Percentiles rank a stretch among this genome's conserved stretches.
phyloP scores from a whole-genome alignment of 495 filamentous ascomycete species.

The Penicillium soppii region DNA sequence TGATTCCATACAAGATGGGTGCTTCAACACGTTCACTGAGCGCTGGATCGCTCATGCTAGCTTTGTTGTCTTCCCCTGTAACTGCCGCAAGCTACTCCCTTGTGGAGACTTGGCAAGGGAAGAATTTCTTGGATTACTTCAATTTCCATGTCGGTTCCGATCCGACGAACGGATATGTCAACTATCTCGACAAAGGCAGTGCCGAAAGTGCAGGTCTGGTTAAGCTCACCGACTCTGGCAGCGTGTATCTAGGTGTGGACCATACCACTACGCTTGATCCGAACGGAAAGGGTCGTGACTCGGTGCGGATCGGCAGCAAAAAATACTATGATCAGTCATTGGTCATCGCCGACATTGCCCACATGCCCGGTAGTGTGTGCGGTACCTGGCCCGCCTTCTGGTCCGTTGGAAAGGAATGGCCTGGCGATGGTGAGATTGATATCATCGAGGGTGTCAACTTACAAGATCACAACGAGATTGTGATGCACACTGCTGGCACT shows the following conservation, averaged over 20 bases:
- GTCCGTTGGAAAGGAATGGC: slow-evolving; percentile 77
- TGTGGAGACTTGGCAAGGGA: slow-evolving; percentile 42
- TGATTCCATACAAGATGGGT: slow-evolving; percentile 16
- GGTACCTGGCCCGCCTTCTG: slow-evolving; percentile 79
- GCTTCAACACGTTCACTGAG: slow-evolving; percentile 20
- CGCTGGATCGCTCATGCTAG: slow-evolving; percentile 30
- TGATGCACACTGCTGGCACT: slow-evolving; percentile 70
- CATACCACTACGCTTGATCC: slow-evolving; percentile 33
- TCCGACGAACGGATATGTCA: slow-evolving; percentile 69
- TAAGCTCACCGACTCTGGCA: slow-evolving; percentile 48
- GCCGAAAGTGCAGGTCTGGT: slow-evolving; percentile 59
- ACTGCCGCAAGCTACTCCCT: slow-evolving; percentile 38
- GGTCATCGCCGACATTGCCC: slow-evolving; percentile 70
- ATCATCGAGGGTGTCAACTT: slow-evolving; percentile 86
- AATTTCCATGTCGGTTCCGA: slow-evolving; percentile 52
- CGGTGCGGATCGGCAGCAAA: slow-evolving; percentile 68
- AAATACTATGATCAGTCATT: slow-evolving; percentile 67
- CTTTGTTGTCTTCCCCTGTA: slow-evolving; percentile 16
- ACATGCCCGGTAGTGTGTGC: slow-evolving; percentile 71
- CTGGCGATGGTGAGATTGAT: slow-evolving; percentile 80
- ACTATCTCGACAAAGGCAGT: slow-evolving; percentile 56
- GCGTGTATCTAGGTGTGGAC: slow-evolving; percentile 54
- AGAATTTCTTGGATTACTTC: slow-evolving; percentile 54
- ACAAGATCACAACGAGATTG: slow-evolving; percentile 62
- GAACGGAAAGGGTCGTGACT: slow-evolving; percentile 56